phyloP scores from a whole-genome alignment of 495 filamentous ascomycete species.

The Corynascus novoguineensis region DNA sequence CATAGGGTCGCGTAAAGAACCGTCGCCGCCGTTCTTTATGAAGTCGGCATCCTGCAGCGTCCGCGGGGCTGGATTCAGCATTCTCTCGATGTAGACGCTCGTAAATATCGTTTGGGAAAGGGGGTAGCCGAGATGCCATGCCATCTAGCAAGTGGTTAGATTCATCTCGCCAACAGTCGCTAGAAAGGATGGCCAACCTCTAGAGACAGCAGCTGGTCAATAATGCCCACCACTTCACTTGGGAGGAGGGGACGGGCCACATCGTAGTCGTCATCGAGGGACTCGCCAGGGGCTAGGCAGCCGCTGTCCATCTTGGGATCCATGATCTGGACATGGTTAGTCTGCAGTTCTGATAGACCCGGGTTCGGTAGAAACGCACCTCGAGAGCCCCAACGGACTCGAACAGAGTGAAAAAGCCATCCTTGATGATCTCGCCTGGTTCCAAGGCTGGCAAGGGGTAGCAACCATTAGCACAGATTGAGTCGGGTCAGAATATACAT shows the following conservation, averaged over 20 bases:
- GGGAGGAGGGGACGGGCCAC: slow-evolving; percentile 61
- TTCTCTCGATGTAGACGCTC: slow-evolving; percentile 83
- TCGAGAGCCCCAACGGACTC: slow-evolving; percentile 93
- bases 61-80: slow-evolving; percentile 65
- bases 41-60: slow-evolving; percentile 68
- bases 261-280: slow-evolving; percentile 82
- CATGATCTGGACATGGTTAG: slow-evolving; percentile 65
- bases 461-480: neutral
- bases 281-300: slow-evolving; percentile 66
- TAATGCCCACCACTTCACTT: slow-evolving; percentile 81
- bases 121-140: slow-evolving; percentile 92
- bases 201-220: slow-evolving; percentile 86
- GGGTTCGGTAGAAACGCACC: slow-evolving; percentile 43
- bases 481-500: neutral
- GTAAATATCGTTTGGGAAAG: slow-evolving; percentile 93
- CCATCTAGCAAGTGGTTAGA: slow-evolving; percentile 57
- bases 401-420: slow-evolving; percentile 88
- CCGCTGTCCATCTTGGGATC: slow-evolving; percentile 98
- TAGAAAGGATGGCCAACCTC: slow-evolving; percentile 54
- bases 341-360: neutral
- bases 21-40: slow-evolving; percentile 29
- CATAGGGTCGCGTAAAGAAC: slow-evolving; percentile 42
- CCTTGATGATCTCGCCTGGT: slow-evolving; percentile 82
- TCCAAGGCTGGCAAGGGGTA: slow-evolving; percentile 52
- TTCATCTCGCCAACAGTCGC: neutral